Conservation (phyloP, 2,329 filamentous ascomycete genomes). For the Colletotrichum higginsianum region DNA sequence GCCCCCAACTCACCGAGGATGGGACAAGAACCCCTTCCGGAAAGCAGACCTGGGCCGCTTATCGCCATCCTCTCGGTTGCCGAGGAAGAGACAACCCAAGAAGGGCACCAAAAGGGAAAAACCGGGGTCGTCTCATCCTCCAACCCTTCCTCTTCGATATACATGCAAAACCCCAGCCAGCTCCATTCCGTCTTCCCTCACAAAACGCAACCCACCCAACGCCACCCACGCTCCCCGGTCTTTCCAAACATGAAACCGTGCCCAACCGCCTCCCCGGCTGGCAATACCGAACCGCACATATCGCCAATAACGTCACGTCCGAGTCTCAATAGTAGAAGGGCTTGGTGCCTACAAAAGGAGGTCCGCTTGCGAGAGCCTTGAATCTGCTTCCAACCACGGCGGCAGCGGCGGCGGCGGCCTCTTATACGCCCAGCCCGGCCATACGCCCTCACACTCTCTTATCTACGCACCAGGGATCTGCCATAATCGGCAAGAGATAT, state of each 20-base stretch:
- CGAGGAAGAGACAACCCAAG: background rate
- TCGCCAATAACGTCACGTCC: slow-evolving; percentile 22
- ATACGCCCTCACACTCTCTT: no score
- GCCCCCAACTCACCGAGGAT: background rate
- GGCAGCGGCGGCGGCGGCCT: background rate
- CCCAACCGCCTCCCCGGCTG: background rate
- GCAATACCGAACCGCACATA: slow-evolving; percentile 24
- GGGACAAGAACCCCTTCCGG: background rate
- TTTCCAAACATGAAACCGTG: slow-evolving; percentile 29
- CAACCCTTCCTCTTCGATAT: slow-evolving; percentile 8
- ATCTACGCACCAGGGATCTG: no score
- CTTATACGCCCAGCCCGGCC: background rate
- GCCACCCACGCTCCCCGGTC: slow-evolving; percentile 18
- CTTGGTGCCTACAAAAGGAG: background rate
- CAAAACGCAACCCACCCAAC: slow-evolving; percentile 8
- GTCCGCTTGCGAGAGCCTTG: slow-evolving; percentile 5
- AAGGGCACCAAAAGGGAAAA: background rate
- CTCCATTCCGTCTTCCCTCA: slow-evolving; percentile 2
- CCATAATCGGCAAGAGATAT: no score
- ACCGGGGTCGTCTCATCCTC: slow-evolving; percentile 13
- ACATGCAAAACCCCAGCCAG: background rate
- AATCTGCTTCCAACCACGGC: background rate
- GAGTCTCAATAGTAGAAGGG: slow-evolving; percentile 13
- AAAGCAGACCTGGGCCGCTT: background rate
- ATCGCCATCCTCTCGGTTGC: background rate